Evolutionary conservation across 176 grass and related monocot species (phyloP), one percentile per base, ranked within the genome.

Genomic region (Cymbopogon citratus): DNA sequence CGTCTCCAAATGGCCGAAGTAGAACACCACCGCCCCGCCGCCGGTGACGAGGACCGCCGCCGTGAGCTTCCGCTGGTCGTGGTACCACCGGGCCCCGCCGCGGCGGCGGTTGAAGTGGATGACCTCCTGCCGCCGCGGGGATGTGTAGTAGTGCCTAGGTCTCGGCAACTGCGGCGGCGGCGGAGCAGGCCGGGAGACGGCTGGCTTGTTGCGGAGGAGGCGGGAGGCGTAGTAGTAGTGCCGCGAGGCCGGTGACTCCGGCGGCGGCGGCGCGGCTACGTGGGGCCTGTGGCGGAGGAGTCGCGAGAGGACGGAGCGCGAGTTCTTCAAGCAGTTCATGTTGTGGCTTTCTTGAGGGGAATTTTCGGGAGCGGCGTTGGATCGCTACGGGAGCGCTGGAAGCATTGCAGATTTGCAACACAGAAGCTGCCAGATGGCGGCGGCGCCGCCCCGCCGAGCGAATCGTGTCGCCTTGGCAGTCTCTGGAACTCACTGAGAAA

Each of bases 1-100:
- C 4, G 72, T 75, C 90, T 98, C 95, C 49, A 98, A 84, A 78
- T 98, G 90, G 41, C 95, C 90, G 75, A 92, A 91, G 87, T 98
- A 98, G 74, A 98, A 25, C 28, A 48, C 70, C 21, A 59, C 26
- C 6, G 65, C 68, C 18, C 31, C 77, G 66, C 84, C 84, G 27
- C 92, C 88, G 21, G 86, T 16, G 67, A 91, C 0, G 51, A 92
- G 2, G 11, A 89, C 71, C 40, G 49, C 90, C 3, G 90, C 67
- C 51, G 63, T 31, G 66, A 92, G 66, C 74, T 90, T 87, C 43
- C 90, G 90, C n/a, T 64, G 84, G 86, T 98, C 91, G 65, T 92
- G 92, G 86, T 89, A 94, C 95, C 95, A 98, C 69, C 73, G 86
- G 3, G 67, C 57, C n/a, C 80, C 80, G 61, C 77, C 65, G 33